A percentile compares a stretch with the other conserved stretches of the same genome.
Evolutionary conservation across 495 filamentous ascomycete genomes (phyloP).

Genomic region (Xylona heveae): DNA sequence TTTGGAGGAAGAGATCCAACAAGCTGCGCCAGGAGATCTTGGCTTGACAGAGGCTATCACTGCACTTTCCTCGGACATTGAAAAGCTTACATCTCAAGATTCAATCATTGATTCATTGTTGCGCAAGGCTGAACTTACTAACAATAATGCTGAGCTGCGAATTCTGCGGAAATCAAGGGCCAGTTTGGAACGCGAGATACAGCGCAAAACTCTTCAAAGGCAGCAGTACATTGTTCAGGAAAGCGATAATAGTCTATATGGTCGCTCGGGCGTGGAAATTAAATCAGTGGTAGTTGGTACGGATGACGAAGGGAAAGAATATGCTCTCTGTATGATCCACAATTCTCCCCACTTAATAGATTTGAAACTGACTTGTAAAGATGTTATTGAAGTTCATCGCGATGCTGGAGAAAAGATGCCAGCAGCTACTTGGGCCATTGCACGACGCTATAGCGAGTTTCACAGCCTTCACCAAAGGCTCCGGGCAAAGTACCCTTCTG

Average conservation of each 20-base stretch:
- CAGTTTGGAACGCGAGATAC: constrained; percentile 77
- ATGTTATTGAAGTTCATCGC: constrained; percentile 78
- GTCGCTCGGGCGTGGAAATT: constrained; percentile 71
- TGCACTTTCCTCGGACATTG: constrained; percentile 65
- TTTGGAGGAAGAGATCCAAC: constrained; percentile 62
- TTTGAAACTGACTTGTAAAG: constrained; percentile 10
- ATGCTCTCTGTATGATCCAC: constrained; percentile 47
- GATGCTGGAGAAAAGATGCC: constrained; percentile 47
- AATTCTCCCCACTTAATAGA: background rate
- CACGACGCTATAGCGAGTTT: constrained; percentile 73
- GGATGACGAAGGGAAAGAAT: constrained; percentile 85
- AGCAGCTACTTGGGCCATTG: constrained; percentile 21
- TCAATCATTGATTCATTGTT: constrained; percentile 79
- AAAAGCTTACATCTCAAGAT: constrained; percentile 71
- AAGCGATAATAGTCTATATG: constrained; percentile 92
- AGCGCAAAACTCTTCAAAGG: constrained; percentile 83
- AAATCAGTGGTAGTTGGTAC: constrained; percentile 79
- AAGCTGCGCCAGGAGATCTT: constrained; percentile 88
- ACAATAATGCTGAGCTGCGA: constrained; percentile 80
- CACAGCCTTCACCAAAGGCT: constrained; percentile 85
- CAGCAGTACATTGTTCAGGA: constrained; percentile 97
- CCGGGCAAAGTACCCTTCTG: constrained; percentile 60
- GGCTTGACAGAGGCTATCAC: constrained; percentile 85
- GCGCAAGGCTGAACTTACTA: constrained; percentile 87
- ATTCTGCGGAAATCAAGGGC: constrained; percentile 88